Conservation (phyloP, 2,329 filamentous ascomycete genomes). For the Trichoderma atroviride region DNA sequence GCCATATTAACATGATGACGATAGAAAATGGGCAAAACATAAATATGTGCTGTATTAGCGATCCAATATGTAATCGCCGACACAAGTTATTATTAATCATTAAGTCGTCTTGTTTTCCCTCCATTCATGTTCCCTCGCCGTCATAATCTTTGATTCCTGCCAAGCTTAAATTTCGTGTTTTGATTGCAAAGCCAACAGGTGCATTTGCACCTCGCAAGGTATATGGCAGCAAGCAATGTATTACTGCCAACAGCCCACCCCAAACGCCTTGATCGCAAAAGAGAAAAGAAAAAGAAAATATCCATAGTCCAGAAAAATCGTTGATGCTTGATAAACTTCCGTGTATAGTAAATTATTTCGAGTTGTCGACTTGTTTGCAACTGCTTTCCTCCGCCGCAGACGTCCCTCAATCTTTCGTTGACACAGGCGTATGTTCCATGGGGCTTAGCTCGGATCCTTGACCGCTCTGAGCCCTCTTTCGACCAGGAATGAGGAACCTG, state of each 20-base stretch:
- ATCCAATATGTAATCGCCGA: background rate
- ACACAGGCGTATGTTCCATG: conserved; percentile 52
- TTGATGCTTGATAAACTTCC: conserved; percentile 15
- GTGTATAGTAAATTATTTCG: conserved; percentile 19
- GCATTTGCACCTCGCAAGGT: conserved; percentile 7
- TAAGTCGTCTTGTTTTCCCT: conserved; percentile 19
- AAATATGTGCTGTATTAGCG: conserved; percentile 13
- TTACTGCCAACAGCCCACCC: conserved; percentile 10
- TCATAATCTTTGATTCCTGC: background rate
- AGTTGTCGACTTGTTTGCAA: background rate
- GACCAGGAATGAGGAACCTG: conserved; percentile 68
- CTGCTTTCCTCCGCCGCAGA: background rate
- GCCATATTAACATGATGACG: background rate
- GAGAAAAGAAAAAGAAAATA: background rate
- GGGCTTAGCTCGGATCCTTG: conserved; percentile 71
- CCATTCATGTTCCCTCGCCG: background rate
- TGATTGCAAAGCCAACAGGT: background rate
- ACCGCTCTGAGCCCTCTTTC: conserved; percentile 68
- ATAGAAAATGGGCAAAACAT: background rate
- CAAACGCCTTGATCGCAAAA: conserved; percentile 21
- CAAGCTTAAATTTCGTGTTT: background rate
- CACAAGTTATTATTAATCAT: conserved; percentile 24
- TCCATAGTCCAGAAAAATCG: conserved; percentile 20
- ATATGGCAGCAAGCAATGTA: conserved; percentile 8
- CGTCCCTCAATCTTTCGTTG: conserved; percentile 27